These are phyloP conservation scores for Candida oleophila DNA, from an alignment of 805 yeast genomes.

Conservation along the genomic window DNA sequence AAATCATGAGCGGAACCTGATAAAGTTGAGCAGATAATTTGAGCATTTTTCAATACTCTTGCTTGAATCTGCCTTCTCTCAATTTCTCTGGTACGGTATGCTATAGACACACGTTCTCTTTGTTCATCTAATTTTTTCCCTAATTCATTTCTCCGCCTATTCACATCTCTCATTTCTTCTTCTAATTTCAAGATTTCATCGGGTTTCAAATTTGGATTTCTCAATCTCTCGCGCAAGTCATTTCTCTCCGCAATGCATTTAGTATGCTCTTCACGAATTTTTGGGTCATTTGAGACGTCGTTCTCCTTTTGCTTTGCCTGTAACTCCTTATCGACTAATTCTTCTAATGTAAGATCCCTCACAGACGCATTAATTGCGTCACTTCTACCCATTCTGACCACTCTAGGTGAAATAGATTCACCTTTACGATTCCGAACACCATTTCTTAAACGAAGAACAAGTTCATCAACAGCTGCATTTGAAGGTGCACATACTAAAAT, in stretches of 20 bases:
- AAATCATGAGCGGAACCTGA: slow-evolving; percentile 95
- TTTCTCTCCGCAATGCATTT: slow-evolving; percentile 60
- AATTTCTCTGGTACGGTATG: slow-evolving; percentile 71
- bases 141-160: slow-evolving; percentile 60
- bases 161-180: slow-evolving; percentile 52
- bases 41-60: slow-evolving; percentile 67
- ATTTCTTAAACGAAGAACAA: slow-evolving; percentile 73
- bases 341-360: slow-evolving; percentile 80
- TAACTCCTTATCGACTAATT: slow-evolving; percentile 66
- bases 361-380: slow-evolving; percentile 86
- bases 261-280: slow-evolving; percentile 49
- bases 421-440: slow-evolving; percentile 68
- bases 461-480: slow-evolving; percentile 97
- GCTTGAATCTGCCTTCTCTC: slow-evolving; percentile 75
- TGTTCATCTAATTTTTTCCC: slow-evolving; percentile 76
- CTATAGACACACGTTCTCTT: slow-evolving; percentile 69
- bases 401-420: slow-evolving; percentile 51
- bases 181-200: slow-evolving; percentile 49
- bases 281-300: slow-evolving; percentile 43
- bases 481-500: slow-evolving; percentile 95
- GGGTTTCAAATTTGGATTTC: slow-evolving; percentile 27
- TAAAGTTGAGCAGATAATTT: slow-evolving; percentile 85
- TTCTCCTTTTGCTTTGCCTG: slow-evolving; percentile 36
- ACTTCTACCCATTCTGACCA: slow-evolving; percentile 86
- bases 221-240: slow-evolving; percentile 42